Conservation (phyloP, 176 grass and related monocot genomes). For the Lolium multiflorum region DNA sequence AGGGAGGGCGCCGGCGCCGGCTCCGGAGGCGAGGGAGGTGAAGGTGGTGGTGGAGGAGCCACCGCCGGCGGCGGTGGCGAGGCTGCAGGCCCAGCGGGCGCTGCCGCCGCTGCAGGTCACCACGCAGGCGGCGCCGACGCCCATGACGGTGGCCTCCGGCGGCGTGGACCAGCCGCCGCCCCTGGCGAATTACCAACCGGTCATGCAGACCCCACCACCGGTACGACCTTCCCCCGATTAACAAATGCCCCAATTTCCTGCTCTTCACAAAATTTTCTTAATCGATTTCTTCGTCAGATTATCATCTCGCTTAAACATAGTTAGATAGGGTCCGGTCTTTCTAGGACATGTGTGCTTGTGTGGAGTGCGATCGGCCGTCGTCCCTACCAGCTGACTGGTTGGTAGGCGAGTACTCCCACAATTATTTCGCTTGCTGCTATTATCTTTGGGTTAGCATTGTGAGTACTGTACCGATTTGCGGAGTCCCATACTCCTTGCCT, state of each 20-base stretch:
- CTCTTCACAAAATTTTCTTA: background rate
- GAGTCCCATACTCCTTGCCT: background rate
- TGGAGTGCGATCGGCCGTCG: conserved; percentile 41
- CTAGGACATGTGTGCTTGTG: conserved; percentile 38
- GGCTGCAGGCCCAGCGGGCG: conserved; percentile 72
- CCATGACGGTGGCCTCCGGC: conserved; percentile 51
- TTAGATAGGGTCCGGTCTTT: conserved; percentile 28
- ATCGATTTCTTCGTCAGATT: conserved; percentile 31
- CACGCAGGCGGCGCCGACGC: conserved; percentile 56
- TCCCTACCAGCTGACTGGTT: conserved; percentile 22
- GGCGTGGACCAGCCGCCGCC: conserved; percentile 45
- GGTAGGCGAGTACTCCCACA: conserved; percentile 35
- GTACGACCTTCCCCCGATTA: conserved; percentile 26
- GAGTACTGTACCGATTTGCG: background rate
- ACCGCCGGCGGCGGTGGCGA: conserved; percentile 31
- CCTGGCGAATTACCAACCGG: conserved; percentile 45
- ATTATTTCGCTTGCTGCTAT: conserved; percentile 49
- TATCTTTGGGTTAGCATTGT: background rate
- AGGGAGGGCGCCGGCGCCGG: conserved; percentile 5
- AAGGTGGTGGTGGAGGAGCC: conserved; percentile 53
- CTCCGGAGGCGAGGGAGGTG: conserved; percentile 32
- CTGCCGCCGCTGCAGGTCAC: conserved; percentile 80
- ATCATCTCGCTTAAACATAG: conserved; percentile 17
- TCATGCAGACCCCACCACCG: conserved; percentile 49
- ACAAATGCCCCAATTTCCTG: conserved; percentile 21